phyloP scores from a whole-genome alignment of 345 rosid genomes.

The Bruguiera parviflora region DNA sequence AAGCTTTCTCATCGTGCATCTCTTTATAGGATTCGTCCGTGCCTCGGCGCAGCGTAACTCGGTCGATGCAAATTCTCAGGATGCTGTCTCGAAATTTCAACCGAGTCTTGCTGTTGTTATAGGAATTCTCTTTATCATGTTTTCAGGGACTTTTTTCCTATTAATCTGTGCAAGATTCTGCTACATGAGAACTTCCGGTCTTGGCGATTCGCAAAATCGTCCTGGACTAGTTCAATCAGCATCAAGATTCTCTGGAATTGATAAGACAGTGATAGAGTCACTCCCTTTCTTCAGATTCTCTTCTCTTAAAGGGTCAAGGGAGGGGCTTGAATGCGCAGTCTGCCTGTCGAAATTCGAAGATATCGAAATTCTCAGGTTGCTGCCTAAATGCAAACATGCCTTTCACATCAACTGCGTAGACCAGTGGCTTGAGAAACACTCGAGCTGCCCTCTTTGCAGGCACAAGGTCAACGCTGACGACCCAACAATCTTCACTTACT shows the following conservation, averaged over 20 bases:
- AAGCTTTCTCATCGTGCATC: background rate
- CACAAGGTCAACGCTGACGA: constrained; percentile 53
- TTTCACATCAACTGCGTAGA: constrained; percentile 83
- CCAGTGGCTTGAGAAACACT: constrained; percentile 85
- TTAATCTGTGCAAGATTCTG: constrained; percentile 68
- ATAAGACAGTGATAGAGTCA: constrained; percentile 64
- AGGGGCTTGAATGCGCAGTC: constrained; percentile 84
- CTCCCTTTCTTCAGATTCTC: constrained; percentile 91
- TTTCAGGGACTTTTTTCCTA: constrained; percentile 58
- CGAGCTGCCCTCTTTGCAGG: constrained; percentile 88
- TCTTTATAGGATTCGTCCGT: constrained; percentile 8
- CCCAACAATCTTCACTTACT: constrained; percentile 39
- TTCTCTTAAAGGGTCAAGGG: constrained; percentile 61
- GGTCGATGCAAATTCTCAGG: constrained; percentile 12
- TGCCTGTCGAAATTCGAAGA: constrained; percentile 85
- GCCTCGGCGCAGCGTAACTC: constrained; percentile 29
- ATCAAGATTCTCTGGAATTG: constrained; percentile 69
- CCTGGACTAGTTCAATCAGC: constrained; percentile 30
- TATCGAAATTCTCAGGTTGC: constrained; percentile 59
- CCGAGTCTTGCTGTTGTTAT: constrained; percentile 87
- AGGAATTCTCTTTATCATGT: constrained; percentile 65
- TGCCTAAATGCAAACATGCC: constrained; percentile 85
- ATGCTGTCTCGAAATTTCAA: constrained; percentile 47
- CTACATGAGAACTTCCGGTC: constrained; percentile 32
- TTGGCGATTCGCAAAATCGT: constrained; percentile 16